These are phyloP conservation scores for Zygosaccharomyces pseudobailii DNA, from an alignment of 1,139 yeast genomes.

Conservation along the genomic window DNA sequence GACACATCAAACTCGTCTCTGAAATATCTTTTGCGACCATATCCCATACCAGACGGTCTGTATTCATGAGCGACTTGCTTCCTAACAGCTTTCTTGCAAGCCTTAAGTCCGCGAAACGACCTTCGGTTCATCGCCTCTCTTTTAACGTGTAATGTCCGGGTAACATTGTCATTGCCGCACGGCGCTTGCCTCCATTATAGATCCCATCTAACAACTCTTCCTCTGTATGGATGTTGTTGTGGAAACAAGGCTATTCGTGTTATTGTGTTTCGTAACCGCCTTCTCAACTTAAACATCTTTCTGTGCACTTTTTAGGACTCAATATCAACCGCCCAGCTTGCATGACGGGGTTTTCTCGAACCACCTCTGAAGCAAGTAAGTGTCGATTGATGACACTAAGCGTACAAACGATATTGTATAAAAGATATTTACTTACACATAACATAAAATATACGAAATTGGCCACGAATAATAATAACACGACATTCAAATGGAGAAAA, in stretches of 20 bases:
- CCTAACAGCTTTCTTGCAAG: neutral
- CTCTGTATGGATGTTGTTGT: neutral
- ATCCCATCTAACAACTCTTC: neutral
- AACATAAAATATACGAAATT: too few relatives aligned
- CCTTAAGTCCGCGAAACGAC: neutral
- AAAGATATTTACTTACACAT: too few relatives aligned
- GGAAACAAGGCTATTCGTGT: too few relatives aligned
- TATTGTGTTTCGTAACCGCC: neutral
- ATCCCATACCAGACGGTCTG: neutral
- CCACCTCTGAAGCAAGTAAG: too few relatives aligned
- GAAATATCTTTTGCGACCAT: slow-evolving; percentile 14
- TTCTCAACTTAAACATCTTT: neutral
- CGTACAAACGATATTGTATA: too few relatives aligned
- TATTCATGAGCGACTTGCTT: neutral
- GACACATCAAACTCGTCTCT: slow-evolving; percentile 18
- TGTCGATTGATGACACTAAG: too few relatives aligned
- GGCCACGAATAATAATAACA: too few relatives aligned
- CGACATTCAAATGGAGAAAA: too few relatives aligned
- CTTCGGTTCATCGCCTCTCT: neutral
- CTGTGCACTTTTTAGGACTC: neutral
- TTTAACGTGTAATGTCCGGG: neutral
- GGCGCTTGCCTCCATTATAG: neutral
- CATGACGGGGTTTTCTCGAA: too few relatives aligned
- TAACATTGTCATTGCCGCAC: neutral
- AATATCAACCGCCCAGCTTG: too few relatives aligned